A percentile compares a stretch with the other conserved stretches of the same genome.
phyloP scores from a whole-genome alignment of 139 green algal species.

The Limnomonas spitsbergensis region DNA sequence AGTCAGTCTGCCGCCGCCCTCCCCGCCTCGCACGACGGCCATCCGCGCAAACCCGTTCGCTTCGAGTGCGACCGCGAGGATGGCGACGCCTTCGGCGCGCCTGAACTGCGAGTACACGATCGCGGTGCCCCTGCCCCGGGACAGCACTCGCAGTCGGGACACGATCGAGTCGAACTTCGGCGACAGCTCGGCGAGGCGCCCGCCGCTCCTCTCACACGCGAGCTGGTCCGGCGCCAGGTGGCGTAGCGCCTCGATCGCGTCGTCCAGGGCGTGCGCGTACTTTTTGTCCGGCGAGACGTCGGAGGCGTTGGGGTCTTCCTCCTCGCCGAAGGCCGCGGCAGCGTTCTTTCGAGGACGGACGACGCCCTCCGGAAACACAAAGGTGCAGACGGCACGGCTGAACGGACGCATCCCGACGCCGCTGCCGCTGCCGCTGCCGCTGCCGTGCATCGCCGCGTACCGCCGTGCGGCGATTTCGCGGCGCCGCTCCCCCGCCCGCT shows the following conservation, averaged over 20 bases:
- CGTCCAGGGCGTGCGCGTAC: too few relatives aligned
- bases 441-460: too few relatives aligned
- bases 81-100: background rate
- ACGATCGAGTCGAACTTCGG: background rate
- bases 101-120: conserved; percentile 23
- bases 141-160: background rate
- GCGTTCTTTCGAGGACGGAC: background rate
- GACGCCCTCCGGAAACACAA: background rate
- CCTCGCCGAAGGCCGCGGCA: background rate
- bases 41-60: background rate
- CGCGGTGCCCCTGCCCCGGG: background rate
- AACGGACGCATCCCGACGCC: background rate
- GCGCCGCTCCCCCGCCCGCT: background rate
- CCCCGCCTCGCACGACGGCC: background rate
- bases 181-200: background rate
- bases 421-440: background rate
- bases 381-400: background rate
- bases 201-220: background rate
- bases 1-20: too few relatives aligned
- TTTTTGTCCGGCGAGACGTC: too few relatives aligned
- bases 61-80: background rate
- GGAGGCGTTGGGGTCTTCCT: too few relatives aligned
- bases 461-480: conserved; percentile 3
- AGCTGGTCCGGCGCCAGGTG: too few relatives aligned
- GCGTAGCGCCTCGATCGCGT: too few relatives aligned